phyloP scores from a whole-genome alignment of 2,329 filamentous ascomycete genomes.

The Geosmithia flava region DNA sequence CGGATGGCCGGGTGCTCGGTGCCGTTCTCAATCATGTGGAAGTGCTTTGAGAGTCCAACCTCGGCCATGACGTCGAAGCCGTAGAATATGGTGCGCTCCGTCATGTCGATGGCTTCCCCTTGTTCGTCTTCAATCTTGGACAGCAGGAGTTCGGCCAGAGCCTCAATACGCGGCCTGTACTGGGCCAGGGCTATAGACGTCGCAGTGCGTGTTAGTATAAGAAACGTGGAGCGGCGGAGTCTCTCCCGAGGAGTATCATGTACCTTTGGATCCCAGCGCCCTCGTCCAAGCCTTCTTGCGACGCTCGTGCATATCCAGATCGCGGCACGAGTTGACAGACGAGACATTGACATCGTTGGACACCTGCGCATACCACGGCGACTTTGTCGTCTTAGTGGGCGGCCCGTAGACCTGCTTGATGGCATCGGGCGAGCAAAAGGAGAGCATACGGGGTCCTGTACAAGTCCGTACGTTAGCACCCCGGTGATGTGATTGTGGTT shows the following conservation, averaged over 20 bases:
- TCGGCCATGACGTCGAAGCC: constrained; percentile 27
- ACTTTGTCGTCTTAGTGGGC: constrained; percentile 1
- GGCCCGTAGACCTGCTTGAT: constrained; percentile 12
- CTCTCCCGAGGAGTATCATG: not conserved
- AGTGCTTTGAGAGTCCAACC: constrained; percentile 20
- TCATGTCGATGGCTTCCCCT: constrained; percentile 12
- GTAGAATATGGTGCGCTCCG: constrained; percentile 20
- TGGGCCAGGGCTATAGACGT: not conserved
- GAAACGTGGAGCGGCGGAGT: not conserved
- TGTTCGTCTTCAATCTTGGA: constrained; percentile 9
- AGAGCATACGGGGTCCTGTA: constrained; percentile 17
- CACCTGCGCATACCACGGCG: constrained; percentile 1
- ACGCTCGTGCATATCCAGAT: constrained; percentile 13
- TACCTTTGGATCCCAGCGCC: constrained; percentile 3
- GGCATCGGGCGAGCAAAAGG: constrained; percentile 14
- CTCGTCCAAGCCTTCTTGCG: constrained; percentile 18
- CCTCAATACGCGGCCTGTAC: constrained; percentile 1
- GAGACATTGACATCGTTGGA: constrained; percentile 12
- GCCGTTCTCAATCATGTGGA: constrained; percentile 17
- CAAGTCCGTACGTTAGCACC: constrained; percentile 6
- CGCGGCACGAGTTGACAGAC: constrained; percentile 16
- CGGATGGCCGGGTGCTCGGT: constrained; percentile 11
- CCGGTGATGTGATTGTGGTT: not conserved
- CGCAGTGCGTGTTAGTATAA: not conserved
- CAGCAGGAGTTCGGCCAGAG: constrained; percentile 7